Base-by-base conservation (phyloP, 2,329 filamentous ascomycete genomes). In the Phaeophleospora eucalypticola region DNA sequence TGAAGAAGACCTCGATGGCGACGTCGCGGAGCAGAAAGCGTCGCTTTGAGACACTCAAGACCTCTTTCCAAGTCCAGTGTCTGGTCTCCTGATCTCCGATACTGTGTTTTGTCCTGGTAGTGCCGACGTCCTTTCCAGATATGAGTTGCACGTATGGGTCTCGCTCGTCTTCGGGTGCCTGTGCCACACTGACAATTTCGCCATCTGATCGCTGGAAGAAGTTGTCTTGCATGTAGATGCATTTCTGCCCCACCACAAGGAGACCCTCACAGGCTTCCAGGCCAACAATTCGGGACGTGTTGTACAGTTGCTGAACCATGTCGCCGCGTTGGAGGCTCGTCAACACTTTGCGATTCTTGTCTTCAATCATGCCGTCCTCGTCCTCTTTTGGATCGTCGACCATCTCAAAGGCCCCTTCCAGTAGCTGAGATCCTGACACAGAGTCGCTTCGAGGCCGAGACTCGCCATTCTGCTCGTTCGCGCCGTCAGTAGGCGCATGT, bases 261-360 rank as follows among this genome's bases (percentile, higher is more conserved):
- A 98, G 83, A 6, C 93, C 93, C 65, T 98, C 94, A 51, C 87
- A 89, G 7, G 90, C 90, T 64, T 98, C 93, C 3, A 98, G 76
- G 8, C 93, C 93, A 24, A 95, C 84, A 45, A 98, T 91, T 9
- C 93, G 84, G 14, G 93, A 97, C 41, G 97, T 84, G 59, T 98
- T 98, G 74, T 89, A 95, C 1, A 96, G 89, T 46, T 88, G 86
- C 65, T 96, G 88, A 2, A 98, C 91, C 46, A 90, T 81, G 60
- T 98, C 93, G 4, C 90, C 89, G 10, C 86, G 85, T 58, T 95
- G 86, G 9, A 98, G 76, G 53, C 89, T 91, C 42, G 93, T 81
- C 89, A 97, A 94, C 36, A 98, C 91, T 67, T 96, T 96, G 36
- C 94, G 81, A 62, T 98, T 97, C 72, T 96, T 97, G 67, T 98